Conservation (phyloP, 2,329 filamentous ascomycete genomes). For the Colletotrichum sp. region DNA sequence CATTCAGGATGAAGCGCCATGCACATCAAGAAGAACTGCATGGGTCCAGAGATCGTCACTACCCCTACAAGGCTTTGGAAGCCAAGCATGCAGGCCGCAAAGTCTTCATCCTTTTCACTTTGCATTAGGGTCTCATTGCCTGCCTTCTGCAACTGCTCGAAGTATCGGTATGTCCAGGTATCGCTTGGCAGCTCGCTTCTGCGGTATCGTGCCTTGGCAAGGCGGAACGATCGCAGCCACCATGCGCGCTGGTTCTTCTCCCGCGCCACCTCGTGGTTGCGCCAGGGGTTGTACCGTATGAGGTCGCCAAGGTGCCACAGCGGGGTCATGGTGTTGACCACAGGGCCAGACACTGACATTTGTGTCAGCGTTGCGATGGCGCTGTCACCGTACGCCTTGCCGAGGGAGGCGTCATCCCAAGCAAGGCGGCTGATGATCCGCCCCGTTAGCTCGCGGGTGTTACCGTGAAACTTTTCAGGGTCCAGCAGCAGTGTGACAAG, state of each 20-base stretch:
- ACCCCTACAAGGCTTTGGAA: slow-evolving; percentile 57
- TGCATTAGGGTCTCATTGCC: slow-evolving; percentile 46
- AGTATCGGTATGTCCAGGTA: slow-evolving; percentile 55
- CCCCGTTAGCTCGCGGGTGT: slow-evolving; percentile 54
- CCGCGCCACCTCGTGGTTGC: slow-evolving; percentile 47
- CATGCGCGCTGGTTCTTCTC: slow-evolving; percentile 48
- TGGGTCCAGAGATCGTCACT: slow-evolving; percentile 52
- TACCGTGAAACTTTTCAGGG: slow-evolving; percentile 47
- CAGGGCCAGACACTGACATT: slow-evolving; percentile 57
- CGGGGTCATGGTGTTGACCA: slow-evolving; percentile 55
- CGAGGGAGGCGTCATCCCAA: slow-evolving; percentile 54
- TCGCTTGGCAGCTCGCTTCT: slow-evolving; percentile 45
- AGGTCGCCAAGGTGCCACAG: slow-evolving; percentile 49
- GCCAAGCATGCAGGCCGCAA: slow-evolving; percentile 55
- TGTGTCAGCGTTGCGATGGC: slow-evolving; percentile 52
- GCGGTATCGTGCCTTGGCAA: slow-evolving; percentile 45
- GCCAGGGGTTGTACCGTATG: slow-evolving; percentile 49
- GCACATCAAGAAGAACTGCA: slow-evolving; percentile 57
- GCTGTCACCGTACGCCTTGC: slow-evolving; percentile 48
- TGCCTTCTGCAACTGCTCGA: slow-evolving; percentile 43
- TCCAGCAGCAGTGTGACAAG: slow-evolving; percentile 51
- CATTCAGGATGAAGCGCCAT: slow-evolving; percentile 59
- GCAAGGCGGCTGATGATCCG: slow-evolving; percentile 55
- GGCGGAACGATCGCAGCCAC: slow-evolving; percentile 48
- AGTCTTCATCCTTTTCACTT: slow-evolving; percentile 45